Evolutionary conservation across 441 rosid species (phyloP), one percentile per base, ranked within the genome.

Genomic region (Eruca vesicaria): DNA sequence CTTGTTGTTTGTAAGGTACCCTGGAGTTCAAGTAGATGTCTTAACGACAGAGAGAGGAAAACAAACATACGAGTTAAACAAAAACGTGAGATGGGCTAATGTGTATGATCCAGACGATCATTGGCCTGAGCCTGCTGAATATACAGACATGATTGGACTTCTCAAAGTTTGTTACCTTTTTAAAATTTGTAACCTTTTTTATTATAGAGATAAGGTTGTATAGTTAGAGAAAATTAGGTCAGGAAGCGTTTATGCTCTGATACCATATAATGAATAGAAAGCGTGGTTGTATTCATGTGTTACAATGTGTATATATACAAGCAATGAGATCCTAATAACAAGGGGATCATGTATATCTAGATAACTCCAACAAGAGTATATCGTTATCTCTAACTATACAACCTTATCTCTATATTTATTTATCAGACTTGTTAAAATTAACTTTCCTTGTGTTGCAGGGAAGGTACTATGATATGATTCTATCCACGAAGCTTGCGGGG

Each of bases 11-110:
- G 48, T 4, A 80, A 89, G 98, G 84, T 92, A 95, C 66, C 98
- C 97, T 28, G 99, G 99, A 61, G 96, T 89, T 76, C 96, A 84
- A 74, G 81, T 95, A 14, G 97, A 92, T 78, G 76, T 91, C 12
- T 33, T 95, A 35, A 82, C 98, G 9, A 79, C 97, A 10, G 83
- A 81, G 0, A 88, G 99, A 84, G 99, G 99, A 64, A 95, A 95
- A 77, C 99, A 95, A 84, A 87, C 98, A 23, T 87, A 81, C 28
- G 97, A 91, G 81, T 57, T 95, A 84, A 95, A 92, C 81, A 95
- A 95, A 89, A 92, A 89, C 74, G 98, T 95, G 73, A 89, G 98
- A 63, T 95, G 98, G 97, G 97, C 98, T 26, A 75, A 81, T 80
- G 96, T 19, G 36, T 95, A 89, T 76, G 98, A 95, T 74, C 88